These are phyloP conservation scores for Sordariomycetes sp. DNA, from an alignment of 2,329 filamentous ascomycete genomes.

Conservation along the genomic window DNA sequence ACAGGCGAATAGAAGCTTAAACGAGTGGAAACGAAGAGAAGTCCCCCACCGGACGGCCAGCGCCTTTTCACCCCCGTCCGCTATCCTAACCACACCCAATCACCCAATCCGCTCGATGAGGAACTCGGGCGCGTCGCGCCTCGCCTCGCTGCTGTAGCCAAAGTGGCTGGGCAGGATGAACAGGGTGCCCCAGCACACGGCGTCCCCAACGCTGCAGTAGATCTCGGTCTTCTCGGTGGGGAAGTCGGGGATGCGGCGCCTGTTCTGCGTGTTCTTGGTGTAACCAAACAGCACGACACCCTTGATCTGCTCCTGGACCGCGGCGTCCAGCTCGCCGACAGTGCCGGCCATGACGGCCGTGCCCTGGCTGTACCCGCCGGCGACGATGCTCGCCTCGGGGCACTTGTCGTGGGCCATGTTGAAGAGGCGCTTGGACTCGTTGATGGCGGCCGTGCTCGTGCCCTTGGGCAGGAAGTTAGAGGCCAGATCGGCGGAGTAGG, in stretches of 20 bases:
- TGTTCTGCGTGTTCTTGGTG: slow-evolving; percentile 30
- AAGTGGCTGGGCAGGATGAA: slow-evolving; percentile 22
- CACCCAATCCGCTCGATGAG: slow-evolving; percentile 10
- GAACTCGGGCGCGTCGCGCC: slow-evolving; percentile 12
- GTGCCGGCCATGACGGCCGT: slow-evolving; percentile 29
- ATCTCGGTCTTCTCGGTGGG: slow-evolving; percentile 20
- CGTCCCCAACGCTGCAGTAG: slow-evolving; percentile 23
- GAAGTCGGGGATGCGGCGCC: slow-evolving; percentile 25
- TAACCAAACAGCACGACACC: slow-evolving; percentile 27
- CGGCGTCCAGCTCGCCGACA: slow-evolving; percentile 19
- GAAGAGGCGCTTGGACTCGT: slow-evolving; percentile 16
- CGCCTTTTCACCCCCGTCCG: no score
- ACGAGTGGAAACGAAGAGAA: slow-evolving; percentile 3
- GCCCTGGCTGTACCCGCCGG: slow-evolving; percentile 22
- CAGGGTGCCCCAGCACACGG: slow-evolving; percentile 24
- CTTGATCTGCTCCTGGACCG: slow-evolving; percentile 21
- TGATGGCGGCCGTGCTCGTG: slow-evolving; percentile 14
- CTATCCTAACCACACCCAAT: no score
- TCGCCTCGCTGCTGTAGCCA: slow-evolving; percentile 13
- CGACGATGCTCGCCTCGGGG: slow-evolving; percentile 17
- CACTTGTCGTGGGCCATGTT: slow-evolving; percentile 16
- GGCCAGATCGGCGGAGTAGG: slow-evolving; percentile 15
- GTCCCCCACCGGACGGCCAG: slow-evolving; percentile 5
- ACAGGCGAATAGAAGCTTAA: no score
- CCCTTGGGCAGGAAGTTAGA: slow-evolving; percentile 15